phyloP scores from a whole-genome alignment of 2,329 filamentous ascomycete genomes.

The Gaeumannomyces tritici region DNA sequence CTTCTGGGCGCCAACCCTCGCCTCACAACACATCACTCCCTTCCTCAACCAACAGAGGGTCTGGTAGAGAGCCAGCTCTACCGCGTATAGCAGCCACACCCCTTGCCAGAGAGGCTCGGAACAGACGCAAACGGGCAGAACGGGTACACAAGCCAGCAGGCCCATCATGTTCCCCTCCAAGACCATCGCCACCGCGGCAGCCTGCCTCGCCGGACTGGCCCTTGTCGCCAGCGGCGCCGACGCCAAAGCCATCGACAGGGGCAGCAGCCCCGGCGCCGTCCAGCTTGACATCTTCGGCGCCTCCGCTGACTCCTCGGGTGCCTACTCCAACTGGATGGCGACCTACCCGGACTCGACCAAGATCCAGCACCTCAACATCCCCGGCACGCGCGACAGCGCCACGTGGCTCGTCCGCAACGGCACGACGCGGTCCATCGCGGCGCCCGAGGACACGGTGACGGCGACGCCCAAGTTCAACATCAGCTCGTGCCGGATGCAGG shows the following conservation, averaged over 20 bases:
- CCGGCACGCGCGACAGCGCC: slow-evolving; percentile 38
- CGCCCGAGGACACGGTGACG: not conserved
- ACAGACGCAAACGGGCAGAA: too few species aligned
- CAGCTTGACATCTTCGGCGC: slow-evolving; percentile 24
- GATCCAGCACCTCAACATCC: slow-evolving; percentile 37
- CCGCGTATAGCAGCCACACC: not conserved
- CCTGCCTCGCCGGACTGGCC: not conserved
- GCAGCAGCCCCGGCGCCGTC: not conserved
- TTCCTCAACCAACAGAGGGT: too few species aligned
- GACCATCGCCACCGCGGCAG: too few species aligned
- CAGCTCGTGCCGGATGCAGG: slow-evolving; percentile 31
- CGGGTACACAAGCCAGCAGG: not conserved
- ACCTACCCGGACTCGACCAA: slow-evolving; percentile 27
- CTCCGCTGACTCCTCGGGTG: slow-evolving; percentile 8
- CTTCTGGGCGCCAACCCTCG: too few species aligned
- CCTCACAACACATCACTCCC: too few species aligned
- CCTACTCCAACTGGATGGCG: slow-evolving; percentile 33
- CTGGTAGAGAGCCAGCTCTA: not conserved
- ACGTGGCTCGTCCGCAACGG: slow-evolving; percentile 28
- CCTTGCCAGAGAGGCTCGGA: not conserved
- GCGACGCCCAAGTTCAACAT: not conserved
- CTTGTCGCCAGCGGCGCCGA: not conserved
- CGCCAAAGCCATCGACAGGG: not conserved
- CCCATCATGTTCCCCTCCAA: not conserved
- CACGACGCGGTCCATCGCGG: not conserved